phyloP scores from a whole-genome alignment of 805 yeast species.

The Maudiozyma serrabonitensis region DNA sequence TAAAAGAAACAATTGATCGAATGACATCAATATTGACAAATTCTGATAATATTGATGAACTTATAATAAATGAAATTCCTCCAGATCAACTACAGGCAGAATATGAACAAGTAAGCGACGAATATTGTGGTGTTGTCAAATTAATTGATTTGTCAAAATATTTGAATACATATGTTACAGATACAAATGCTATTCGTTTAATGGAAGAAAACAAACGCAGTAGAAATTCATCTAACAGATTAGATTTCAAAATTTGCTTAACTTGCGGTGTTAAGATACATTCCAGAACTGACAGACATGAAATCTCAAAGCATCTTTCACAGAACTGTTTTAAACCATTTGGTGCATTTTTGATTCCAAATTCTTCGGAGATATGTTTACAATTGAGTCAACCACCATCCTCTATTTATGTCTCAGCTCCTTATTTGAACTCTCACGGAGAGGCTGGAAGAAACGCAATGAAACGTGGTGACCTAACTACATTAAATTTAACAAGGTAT shows the following conservation, averaged over 20 bases:
- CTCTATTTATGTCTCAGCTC: slow-evolving; percentile 41
- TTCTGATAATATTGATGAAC: neutral
- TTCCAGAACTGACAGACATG: slow-evolving; percentile 23
- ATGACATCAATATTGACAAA: slow-evolving; percentile 10
- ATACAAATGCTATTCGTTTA: slow-evolving; percentile 20
- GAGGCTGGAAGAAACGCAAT: slow-evolving; percentile 52
- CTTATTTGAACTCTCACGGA: slow-evolving; percentile 67
- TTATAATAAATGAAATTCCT: neutral
- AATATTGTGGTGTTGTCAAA: slow-evolving; percentile 46
- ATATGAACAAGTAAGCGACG: slow-evolving; percentile 16
- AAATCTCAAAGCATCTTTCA: slow-evolving; percentile 23
- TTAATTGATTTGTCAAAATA: slow-evolving; percentile 44
- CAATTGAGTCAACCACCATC: slow-evolving; percentile 28
- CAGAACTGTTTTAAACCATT: slow-evolving; percentile 25
- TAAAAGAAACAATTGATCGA: slow-evolving; percentile 5
- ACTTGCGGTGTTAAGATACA: slow-evolving; percentile 36
- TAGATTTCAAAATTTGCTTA: slow-evolving; percentile 38
- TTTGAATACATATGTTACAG: slow-evolving; percentile 32
- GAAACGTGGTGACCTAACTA: slow-evolving; percentile 47
- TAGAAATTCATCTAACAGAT: slow-evolving; percentile 26
- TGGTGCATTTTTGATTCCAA: slow-evolving; percentile 31
- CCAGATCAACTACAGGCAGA: neutral
- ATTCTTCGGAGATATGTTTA: slow-evolving; percentile 26
- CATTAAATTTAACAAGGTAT: slow-evolving; percentile 44
- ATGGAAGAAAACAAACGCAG: slow-evolving; percentile 25